Evolutionary conservation across 2,329 filamentous ascomycete species (phyloP).

Genomic region (Paracorniculantispora psalliotae): DNA sequence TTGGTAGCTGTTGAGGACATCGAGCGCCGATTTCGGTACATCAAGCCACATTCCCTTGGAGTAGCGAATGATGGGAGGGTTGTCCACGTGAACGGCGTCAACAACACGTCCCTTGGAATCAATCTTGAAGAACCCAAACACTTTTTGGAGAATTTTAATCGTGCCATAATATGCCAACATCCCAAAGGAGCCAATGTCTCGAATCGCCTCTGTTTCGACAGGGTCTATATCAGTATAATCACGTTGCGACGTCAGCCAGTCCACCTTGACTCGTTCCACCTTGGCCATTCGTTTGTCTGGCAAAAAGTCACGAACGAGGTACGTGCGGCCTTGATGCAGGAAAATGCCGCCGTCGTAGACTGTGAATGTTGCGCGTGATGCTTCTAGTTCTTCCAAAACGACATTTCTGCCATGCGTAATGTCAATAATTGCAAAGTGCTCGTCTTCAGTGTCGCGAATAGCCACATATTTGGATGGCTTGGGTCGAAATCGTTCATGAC

Average conservation of each 20-base stretch:
- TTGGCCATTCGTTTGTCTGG: constrained; percentile 77
- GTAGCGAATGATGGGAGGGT: constrained; percentile 79
- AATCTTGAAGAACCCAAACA: constrained; percentile 98
- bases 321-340: constrained; percentile 90
- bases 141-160: constrained; percentile 80
- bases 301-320: constrained; percentile 83
- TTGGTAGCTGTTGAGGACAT: constrained; percentile 66
- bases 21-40: constrained; percentile 71
- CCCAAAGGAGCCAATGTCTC: constrained; percentile 57
- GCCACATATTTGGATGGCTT: constrained; percentile 76
- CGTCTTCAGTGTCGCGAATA: constrained; percentile 82
- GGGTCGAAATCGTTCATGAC: constrained; percentile 81
- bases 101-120: constrained; percentile 80
- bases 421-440: constrained; percentile 92
- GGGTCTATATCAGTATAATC: constrained; percentile 95
- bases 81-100: constrained; percentile 89
- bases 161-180: constrained; percentile 78
- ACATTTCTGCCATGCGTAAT: constrained; percentile 75
- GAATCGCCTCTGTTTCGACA: constrained; percentile 83
- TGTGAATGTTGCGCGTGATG: constrained; percentile 89
- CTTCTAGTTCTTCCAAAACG: constrained; percentile 93
- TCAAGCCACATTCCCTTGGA: constrained; percentile 96
- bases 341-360: constrained; percentile 97
- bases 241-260: constrained; percentile 90
- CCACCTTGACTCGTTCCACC: constrained; percentile 83